These are phyloP conservation scores for Pyronema domesticum DNA, from an alignment of 495 filamentous ascomycete genomes.

Conservation along the genomic window DNA sequence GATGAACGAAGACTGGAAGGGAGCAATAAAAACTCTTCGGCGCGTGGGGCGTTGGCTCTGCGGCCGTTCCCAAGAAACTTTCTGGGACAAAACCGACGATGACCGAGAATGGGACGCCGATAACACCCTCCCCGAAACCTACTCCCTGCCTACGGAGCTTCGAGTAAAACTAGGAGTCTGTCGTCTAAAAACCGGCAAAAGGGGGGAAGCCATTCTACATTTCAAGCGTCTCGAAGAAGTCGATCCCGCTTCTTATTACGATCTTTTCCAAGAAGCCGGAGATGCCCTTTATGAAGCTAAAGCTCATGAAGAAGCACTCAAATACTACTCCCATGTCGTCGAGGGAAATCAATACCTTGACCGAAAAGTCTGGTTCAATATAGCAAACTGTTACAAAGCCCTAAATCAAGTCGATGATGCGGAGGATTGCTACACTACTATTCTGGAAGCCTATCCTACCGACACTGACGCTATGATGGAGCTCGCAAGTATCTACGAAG, in stretches of 20 bases:
- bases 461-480: constrained; percentile 56
- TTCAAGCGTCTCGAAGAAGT: constrained; percentile 24
- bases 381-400: constrained; percentile 53
- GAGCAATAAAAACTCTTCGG: constrained; percentile 51
- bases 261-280: constrained; percentile 59
- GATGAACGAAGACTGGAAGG: constrained; percentile 38
- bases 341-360: constrained; percentile 40
- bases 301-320: constrained; percentile 44
- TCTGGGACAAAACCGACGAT: constrained; percentile 66
- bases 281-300: constrained; percentile 42
- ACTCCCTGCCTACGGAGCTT: constrained; percentile 70
- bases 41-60: constrained; percentile 62
- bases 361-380: constrained; percentile 44
- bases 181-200: constrained; percentile 48
- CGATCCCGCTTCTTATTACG: constrained; percentile 40
- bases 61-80: constrained; percentile 51
- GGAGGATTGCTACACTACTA: constrained; percentile 52
- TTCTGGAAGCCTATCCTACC: constrained; percentile 48
- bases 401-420: constrained; percentile 47
- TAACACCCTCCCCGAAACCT: constrained; percentile 44
- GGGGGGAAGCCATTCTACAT: constrained; percentile 58
- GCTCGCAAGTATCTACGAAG: constrained; percentile 66
- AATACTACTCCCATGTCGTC: constrained; percentile 54
- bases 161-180: constrained; percentile 74
- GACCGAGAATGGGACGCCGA: constrained; percentile 83